These are phyloP conservation scores for Hyphodiscus sp. DNA, from an alignment of 2,329 filamentous ascomycete genomes.

Conservation along the genomic window DNA sequence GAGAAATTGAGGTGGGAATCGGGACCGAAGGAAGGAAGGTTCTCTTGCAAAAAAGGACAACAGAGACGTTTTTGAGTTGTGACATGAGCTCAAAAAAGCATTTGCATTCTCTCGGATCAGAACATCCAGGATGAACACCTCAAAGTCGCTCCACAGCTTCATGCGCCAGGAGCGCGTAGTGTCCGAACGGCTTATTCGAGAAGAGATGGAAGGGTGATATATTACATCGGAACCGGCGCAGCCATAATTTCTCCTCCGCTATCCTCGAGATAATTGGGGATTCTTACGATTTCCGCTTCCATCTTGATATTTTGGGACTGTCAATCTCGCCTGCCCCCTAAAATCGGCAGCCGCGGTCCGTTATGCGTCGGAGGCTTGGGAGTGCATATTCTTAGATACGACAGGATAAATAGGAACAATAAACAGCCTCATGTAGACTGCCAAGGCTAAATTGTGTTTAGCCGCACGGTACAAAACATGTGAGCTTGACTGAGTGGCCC, in stretches of 20 bases:
- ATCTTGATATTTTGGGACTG: neutral
- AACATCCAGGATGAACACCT: no score
- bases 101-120: no score
- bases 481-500: neutral
- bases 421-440: neutral
- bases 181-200: no score
- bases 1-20: neutral
- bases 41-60: no score
- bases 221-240: no score
- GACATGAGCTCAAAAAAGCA: no score
- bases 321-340: neutral
- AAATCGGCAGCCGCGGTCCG: neutral
- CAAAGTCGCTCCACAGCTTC: no score
- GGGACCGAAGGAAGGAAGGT: neutral
- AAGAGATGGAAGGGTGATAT: no score
- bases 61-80: no score
- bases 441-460: neutral
- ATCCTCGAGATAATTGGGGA: no score
- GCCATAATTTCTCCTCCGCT: no score
- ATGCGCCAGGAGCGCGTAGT: no score
- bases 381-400: neutral
- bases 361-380: neutral
- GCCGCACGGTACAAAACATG: neutral
- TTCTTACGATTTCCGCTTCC: neutral
- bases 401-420: neutral